Percentiles rank a stretch among this genome's conserved stretches.
These are phyloP conservation scores for Phytophthora aleatoria DNA, from an alignment of 352 stramenopile genomes.

Conservation along the genomic window DNA sequence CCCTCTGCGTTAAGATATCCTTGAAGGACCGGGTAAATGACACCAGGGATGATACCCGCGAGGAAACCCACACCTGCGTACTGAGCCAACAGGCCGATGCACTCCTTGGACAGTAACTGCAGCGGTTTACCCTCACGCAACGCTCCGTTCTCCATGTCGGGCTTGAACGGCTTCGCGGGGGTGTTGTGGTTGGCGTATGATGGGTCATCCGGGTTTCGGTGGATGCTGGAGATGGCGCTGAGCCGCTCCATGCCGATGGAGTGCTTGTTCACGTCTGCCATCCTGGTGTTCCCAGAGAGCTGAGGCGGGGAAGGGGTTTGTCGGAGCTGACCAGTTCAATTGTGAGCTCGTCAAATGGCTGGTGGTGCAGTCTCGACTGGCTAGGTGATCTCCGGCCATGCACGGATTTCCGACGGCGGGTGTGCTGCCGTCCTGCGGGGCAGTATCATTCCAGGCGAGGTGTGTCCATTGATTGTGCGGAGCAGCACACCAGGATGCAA, in stretches of 20 bases:
- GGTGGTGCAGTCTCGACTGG: slow-evolving; percentile 8
- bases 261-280: slow-evolving; percentile 29
- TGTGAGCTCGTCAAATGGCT: slow-evolving; percentile 23
- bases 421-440: slow-evolving; percentile 1
- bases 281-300: slow-evolving; percentile 13
- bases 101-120: slow-evolving; percentile 44
- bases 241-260: slow-evolving; percentile 31
- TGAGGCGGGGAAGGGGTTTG: slow-evolving; percentile 6
- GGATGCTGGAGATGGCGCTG: slow-evolving; percentile 32
- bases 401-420: slow-evolving; percentile 14
- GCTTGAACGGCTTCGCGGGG: slow-evolving; percentile 17
- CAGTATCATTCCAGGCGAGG: slow-evolving; percentile 11
- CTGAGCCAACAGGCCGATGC: slow-evolving; percentile 48
- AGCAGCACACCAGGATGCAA: slow-evolving; percentile 10
- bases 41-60: slow-evolving; percentile 40
- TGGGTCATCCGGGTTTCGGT: slow-evolving; percentile 25
- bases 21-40: slow-evolving; percentile 55
- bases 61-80: slow-evolving; percentile 55
- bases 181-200: slow-evolving; percentile 28
- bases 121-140: slow-evolving; percentile 43
- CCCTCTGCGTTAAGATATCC: slow-evolving; percentile 56
- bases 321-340: slow-evolving; percentile 14
- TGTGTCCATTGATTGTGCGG: slow-evolving; percentile 18
- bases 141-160: slow-evolving; percentile 34
- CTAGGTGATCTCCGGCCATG: slow-evolving; percentile 14